Evolutionary conservation across 108 stramenopile species (phyloP).

Genomic region (Nitzschia sp.): DNA sequence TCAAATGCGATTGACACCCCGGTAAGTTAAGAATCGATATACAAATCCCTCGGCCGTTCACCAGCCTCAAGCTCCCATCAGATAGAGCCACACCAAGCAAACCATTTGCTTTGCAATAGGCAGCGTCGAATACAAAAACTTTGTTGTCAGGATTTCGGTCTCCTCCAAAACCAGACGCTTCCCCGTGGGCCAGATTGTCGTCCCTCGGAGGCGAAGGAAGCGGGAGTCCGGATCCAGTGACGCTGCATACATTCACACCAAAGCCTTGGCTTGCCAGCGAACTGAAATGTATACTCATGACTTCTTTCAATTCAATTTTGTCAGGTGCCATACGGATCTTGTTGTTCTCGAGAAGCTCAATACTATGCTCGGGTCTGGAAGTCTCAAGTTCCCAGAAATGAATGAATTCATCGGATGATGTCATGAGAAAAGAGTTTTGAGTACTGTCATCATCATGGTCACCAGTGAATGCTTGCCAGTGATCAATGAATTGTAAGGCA

Average conservation of each 20-base stretch:
- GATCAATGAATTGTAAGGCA: conserved; percentile 76
- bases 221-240: conserved; percentile 31
- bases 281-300: conserved; percentile 57
- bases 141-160: conserved; percentile 78
- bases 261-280: conserved; percentile 30
- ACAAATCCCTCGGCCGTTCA: conserved; percentile 69
- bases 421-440: conserved; percentile 58
- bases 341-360: conserved; percentile 12
- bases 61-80: conserved; percentile 71
- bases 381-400: conserved; percentile 66
- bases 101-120: conserved; percentile 63
- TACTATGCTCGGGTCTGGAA: not conserved
- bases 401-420: conserved; percentile 78
- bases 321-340: conserved; percentile 18
- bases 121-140: conserved; percentile 81
- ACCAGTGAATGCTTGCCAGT: conserved; percentile 46
- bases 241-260: conserved; percentile 48
- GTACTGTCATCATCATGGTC: conserved; percentile 1
- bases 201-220: conserved; percentile 36
- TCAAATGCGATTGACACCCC: conserved; percentile 65
- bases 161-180: conserved; percentile 61
- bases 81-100: conserved; percentile 81
- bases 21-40: conserved; percentile 52
- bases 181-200: conserved; percentile 14
- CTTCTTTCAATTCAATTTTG: conserved; percentile 40